Evolutionary conservation across 2,329 filamentous ascomycete genomes (phyloP).

Genomic region (Aureobasidium sp.): DNA sequence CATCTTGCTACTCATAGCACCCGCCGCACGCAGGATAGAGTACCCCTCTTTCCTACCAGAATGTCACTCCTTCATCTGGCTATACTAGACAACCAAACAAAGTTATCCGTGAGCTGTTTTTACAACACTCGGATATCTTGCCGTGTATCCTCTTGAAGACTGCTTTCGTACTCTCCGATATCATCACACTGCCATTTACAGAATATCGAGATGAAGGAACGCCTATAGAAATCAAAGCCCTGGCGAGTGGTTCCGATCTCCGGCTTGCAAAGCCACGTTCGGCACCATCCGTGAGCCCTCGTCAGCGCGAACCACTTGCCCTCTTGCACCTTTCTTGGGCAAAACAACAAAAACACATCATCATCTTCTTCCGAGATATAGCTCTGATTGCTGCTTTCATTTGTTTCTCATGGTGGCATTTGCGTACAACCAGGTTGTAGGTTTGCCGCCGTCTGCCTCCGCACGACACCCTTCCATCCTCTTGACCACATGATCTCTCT

Average conservation of each 20-base stretch:
- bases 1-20: background rate
- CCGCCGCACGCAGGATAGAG: too few species aligned
- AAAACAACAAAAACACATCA: background rate
- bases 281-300: background rate
- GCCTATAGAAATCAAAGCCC: background rate
- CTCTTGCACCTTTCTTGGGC: background rate
- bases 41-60: too few species aligned
- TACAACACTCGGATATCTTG: background rate
- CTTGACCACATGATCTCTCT: conserved; percentile 29
- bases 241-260: background rate
- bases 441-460: background rate
- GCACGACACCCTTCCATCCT: background rate
- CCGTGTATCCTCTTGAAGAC: background rate
- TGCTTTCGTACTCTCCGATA: background rate
- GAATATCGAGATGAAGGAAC: background rate
- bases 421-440: background rate
- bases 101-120: background rate
- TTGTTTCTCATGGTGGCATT: background rate
- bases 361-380: background rate
- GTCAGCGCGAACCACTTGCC: background rate
- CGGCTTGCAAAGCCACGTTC: background rate
- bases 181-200: background rate
- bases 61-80: background rate
- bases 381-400: background rate
- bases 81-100: background rate